These are phyloP conservation scores for Zygotorulaspora mrakii DNA, from an alignment of 1,139 yeast genomes.

Conservation along the genomic window DNA sequence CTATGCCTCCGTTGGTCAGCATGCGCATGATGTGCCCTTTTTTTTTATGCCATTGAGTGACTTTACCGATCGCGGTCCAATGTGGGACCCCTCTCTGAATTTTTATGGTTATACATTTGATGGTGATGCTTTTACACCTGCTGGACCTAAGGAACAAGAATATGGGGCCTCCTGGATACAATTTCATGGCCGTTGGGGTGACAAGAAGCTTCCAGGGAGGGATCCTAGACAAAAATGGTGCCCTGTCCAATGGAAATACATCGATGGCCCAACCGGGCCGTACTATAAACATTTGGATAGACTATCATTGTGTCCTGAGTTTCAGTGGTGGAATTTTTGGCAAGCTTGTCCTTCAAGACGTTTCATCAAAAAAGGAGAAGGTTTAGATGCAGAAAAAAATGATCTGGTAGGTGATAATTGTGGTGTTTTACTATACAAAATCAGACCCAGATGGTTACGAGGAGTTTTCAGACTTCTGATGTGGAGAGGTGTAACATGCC, in stretches of 20 bases:
- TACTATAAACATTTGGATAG: slow-evolving; percentile 69
- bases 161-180: slow-evolving; percentile 73
- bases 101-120: slow-evolving; percentile 76
- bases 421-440: slow-evolving; percentile 53
- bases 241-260: slow-evolving; percentile 84
- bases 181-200: slow-evolving; percentile 91
- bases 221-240: slow-evolving; percentile 84
- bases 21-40: slow-evolving; percentile 85
- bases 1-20: slow-evolving; percentile 94
- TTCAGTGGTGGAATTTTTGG: slow-evolving; percentile 78
- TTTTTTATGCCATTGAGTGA: slow-evolving; percentile 78
- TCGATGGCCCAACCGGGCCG: slow-evolving; percentile 93
- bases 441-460: slow-evolving; percentile 50
- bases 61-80: slow-evolving; percentile 89
- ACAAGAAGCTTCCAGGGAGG: slow-evolving; percentile 55
- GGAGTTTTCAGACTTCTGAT: slow-evolving; percentile 50
- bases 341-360: slow-evolving; percentile 74
- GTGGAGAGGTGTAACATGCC: slow-evolving; percentile 71
- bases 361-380: slow-evolving; percentile 77
- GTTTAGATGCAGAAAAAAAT: slow-evolving; percentile 68
- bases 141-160: slow-evolving; percentile 46
- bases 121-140: slow-evolving; percentile 20
- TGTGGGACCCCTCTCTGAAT: slow-evolving; percentile 89
- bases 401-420: slow-evolving; percentile 40
- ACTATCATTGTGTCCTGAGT: slow-evolving; percentile 69